Percentiles rank a stretch among this genome's conserved stretches.
phyloP scores from a whole-genome alignment of 345 rosid genomes.

The Rhodamnia rubescens region DNA sequence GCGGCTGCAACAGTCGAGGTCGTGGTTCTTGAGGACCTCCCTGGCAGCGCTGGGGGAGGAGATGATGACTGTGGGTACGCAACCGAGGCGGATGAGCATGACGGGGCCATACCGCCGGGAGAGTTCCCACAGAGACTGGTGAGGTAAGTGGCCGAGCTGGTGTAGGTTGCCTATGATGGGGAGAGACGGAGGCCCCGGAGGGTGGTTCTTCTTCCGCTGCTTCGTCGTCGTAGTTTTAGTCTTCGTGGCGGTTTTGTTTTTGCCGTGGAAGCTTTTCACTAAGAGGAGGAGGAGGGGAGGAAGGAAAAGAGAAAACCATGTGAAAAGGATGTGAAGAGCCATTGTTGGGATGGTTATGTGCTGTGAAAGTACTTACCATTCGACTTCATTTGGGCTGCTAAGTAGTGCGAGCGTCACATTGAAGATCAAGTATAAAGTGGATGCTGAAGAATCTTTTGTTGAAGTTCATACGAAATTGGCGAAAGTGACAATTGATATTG shows the following conservation, averaged over 20 bases:
- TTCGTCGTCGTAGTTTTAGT: neutral
- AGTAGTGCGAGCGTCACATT: neutral
- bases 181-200: neutral
- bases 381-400: neutral
- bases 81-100: constrained; percentile 18
- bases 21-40: constrained; percentile 13
- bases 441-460: neutral
- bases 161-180: constrained; percentile 1
- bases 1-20: constrained; percentile 11
- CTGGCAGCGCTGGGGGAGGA: constrained; percentile 13
- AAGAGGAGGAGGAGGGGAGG: neutral
- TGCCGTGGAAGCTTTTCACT: neutral
- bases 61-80: constrained; percentile 3
- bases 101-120: constrained; percentile 19
- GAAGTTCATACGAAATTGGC: neutral
- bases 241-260: neutral
- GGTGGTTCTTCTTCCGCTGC: neutral
- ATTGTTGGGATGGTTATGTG: neutral
- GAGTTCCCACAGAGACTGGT: constrained; percentile 6
- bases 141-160: constrained; percentile 5
- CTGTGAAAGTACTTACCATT: neutral
- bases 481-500: neutral
- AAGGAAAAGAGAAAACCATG: neutral
- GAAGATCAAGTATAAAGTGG: neutral
- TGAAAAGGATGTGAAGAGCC: neutral